Conservation (phyloP, 1,284 basidiomycete genomes). For the Cryptococcus floricola region DNA sequence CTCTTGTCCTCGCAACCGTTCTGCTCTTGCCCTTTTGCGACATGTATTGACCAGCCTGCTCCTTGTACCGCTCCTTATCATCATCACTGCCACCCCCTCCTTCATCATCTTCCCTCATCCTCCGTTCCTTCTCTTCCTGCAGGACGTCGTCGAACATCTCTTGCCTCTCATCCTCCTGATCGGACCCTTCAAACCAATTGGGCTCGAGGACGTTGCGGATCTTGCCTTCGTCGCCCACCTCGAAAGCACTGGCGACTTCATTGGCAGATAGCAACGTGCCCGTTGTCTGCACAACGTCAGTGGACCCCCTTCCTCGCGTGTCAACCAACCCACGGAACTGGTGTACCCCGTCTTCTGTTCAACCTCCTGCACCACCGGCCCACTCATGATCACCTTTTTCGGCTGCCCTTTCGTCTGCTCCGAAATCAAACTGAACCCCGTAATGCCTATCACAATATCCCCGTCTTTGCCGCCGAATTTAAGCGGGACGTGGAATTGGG, state of each 20-base stretch:
- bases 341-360: slow-evolving; percentile 66
- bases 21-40: slow-evolving; percentile 7
- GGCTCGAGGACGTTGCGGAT: slow-evolving; percentile 40
- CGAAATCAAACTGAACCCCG: slow-evolving; percentile 80
- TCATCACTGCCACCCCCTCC: slow-evolving; percentile 26
- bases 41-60: slow-evolving; percentile 3
- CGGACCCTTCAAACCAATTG: slow-evolving; percentile 43
- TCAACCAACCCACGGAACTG: slow-evolving; percentile 60
- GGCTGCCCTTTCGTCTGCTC: slow-evolving; percentile 76
- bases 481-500: slow-evolving; percentile 76
- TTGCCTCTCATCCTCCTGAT: slow-evolving; percentile 20
- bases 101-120: slow-evolving; percentile 15
- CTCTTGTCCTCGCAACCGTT: slow-evolving; percentile 42
- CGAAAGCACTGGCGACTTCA: slow-evolving; percentile 43
- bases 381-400: slow-evolving; percentile 74
- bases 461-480: slow-evolving; percentile 61
- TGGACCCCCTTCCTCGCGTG: neutral
- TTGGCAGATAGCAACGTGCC: slow-evolving; percentile 37
- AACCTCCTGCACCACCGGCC: slow-evolving; percentile 70
- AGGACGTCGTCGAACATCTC: slow-evolving; percentile 28
- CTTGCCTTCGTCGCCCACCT: slow-evolving; percentile 43
- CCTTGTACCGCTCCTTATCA: slow-evolving; percentile 50
- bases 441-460: slow-evolving; percentile 80
- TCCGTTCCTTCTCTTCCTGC: slow-evolving; percentile 21
- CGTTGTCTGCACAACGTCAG: slow-evolving; percentile 31